These are phyloP conservation scores for Diaporthe caulivora DNA, from an alignment of 2,329 filamentous ascomycete species.

Conservation along the genomic window DNA sequence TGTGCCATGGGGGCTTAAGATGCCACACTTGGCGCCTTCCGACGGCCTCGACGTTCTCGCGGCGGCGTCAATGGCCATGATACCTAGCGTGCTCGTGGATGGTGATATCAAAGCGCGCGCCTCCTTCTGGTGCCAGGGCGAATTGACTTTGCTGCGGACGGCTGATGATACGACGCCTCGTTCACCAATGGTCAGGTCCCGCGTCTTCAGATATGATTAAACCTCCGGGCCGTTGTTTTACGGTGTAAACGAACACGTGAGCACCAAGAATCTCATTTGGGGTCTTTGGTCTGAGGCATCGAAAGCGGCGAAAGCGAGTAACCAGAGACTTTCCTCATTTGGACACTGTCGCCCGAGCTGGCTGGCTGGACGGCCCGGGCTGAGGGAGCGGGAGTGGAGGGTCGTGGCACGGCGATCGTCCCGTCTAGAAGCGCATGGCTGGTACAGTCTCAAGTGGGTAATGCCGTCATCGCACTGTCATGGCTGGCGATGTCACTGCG, in stretches of 20 bases:
- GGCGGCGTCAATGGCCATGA: not conserved
- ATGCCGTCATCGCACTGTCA: slow-evolving; percentile 19
- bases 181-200: not conserved
- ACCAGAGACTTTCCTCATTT: not conserved
- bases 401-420: not conserved
- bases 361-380: not conserved
- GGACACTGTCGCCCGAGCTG: not conserved
- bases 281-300: not conserved
- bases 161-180: not conserved
- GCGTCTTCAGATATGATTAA: not conserved
- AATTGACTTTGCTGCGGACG: slow-evolving; percentile 1
- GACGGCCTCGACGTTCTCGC: not conserved
- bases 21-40: not conserved
- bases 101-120: not conserved
- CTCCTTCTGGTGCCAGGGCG: not conserved
- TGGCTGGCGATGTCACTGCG: not conserved
- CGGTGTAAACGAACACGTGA: not conserved
- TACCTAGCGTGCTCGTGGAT: too few relatives aligned
- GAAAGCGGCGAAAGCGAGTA: not conserved
- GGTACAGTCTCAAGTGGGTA: slow-evolving; percentile 14
- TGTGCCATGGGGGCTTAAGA: not conserved
- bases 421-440: not conserved
- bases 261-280: not conserved
- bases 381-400: not conserved
- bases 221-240: slow-evolving; percentile 24